These are phyloP conservation scores for Gossypium schwendimanii DNA, from an alignment of 441 rosid species.

Conservation along the genomic window DNA sequence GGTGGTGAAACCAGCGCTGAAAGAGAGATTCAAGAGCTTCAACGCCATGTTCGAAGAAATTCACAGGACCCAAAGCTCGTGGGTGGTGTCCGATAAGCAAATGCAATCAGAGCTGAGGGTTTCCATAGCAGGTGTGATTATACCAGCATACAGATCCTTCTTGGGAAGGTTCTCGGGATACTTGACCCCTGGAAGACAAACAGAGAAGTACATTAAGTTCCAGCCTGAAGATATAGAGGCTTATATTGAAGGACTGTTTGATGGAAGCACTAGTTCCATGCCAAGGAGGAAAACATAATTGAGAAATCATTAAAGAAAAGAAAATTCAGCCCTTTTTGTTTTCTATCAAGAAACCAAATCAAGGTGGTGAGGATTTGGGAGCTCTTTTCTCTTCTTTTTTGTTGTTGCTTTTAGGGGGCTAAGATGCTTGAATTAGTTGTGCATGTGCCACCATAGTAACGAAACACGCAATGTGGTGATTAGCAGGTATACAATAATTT, in stretches of 20 bases:
- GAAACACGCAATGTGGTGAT: not conserved
- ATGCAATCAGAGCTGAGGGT: slow-evolving; percentile 86
- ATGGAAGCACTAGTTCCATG: slow-evolving; percentile 51
- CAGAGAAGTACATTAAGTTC: slow-evolving; percentile 77
- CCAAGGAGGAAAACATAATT: slow-evolving; percentile 35
- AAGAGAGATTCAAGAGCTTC: slow-evolving; percentile 84
- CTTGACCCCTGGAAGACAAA: slow-evolving; percentile 72
- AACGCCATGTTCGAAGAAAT: slow-evolving; percentile 78
- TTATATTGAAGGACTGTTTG: slow-evolving; percentile 67
- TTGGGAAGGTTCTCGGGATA: slow-evolving; percentile 66
- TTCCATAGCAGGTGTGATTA: slow-evolving; percentile 67
- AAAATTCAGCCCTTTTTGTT: not conserved
- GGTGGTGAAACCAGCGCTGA: slow-evolving; percentile 61
- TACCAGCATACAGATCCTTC: slow-evolving; percentile 83
- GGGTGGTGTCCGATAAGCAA: slow-evolving; percentile 90
- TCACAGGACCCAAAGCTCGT: slow-evolving; percentile 73
- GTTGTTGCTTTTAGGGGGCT: not conserved
- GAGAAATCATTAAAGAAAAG: not conserved
- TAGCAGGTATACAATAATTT: not conserved
- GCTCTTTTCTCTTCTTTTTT: not conserved
- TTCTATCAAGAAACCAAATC: not conserved
- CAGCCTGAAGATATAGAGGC: slow-evolving; percentile 83
- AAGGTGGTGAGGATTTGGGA: not conserved
- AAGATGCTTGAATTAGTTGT: not conserved
- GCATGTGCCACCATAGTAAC: not conserved